phyloP scores from a whole-genome alignment of 805 yeast genomes.

The Grigorovia humatica region DNA sequence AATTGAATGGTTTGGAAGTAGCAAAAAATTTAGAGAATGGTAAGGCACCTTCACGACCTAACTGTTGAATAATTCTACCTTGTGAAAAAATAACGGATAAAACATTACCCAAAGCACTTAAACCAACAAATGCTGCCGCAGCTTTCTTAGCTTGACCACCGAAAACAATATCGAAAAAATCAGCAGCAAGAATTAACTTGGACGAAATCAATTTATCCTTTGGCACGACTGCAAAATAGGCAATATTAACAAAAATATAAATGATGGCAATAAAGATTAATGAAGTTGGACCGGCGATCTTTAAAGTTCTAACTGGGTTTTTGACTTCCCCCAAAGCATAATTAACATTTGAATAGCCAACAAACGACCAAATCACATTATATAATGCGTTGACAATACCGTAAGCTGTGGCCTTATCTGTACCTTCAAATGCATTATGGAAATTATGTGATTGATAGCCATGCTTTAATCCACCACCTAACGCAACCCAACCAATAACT shows the following conservation, averaged over 20 bases:
- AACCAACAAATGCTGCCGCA: conserved; percentile 68
- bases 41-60: conserved; percentile 72
- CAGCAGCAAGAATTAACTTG: conserved; percentile 65
- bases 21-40: conserved; percentile 70
- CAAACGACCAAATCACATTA: conserved; percentile 76
- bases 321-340: conserved; percentile 73
- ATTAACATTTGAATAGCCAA: conserved; percentile 76
- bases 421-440: conserved; percentile 46
- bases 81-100: conserved; percentile 72
- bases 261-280: conserved; percentile 49
- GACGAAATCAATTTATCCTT: conserved; percentile 47
- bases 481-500: conserved; percentile 74
- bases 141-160: conserved; percentile 62
- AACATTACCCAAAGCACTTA: conserved; percentile 75
- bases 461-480: conserved; percentile 56
- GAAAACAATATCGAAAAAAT: conserved; percentile 63
- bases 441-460: conserved; percentile 51
- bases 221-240: conserved; percentile 77
- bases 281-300: conserved; percentile 67
- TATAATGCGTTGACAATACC: conserved; percentile 68
- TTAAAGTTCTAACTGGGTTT: conserved; percentile 61
- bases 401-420: conserved; percentile 44
- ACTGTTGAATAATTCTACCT: conserved; percentile 69
- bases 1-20: conserved; percentile 56
- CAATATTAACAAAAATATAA: conserved; percentile 67